Evolutionary conservation across 768 basidiomycete genomes (phyloP).

Genomic region (Mycena pura): DNA sequence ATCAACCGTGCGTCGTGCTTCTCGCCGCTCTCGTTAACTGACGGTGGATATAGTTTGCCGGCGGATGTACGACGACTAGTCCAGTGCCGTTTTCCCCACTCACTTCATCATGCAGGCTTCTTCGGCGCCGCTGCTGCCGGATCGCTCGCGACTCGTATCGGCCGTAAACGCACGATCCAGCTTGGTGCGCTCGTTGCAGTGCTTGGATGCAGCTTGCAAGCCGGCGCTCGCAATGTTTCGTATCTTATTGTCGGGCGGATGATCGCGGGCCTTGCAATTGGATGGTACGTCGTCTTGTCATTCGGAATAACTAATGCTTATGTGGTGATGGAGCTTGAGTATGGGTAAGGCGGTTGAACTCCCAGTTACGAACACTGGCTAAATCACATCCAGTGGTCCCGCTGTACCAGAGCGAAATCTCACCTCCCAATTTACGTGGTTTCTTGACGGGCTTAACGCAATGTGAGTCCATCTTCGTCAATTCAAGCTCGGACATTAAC

Average conservation of each 20-base stretch:
- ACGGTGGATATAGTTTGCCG: conserved; percentile 24
- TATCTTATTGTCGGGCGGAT: conserved; percentile 58
- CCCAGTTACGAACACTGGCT: conserved; percentile 19
- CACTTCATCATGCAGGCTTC: conserved; percentile 30
- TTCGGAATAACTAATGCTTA: background rate
- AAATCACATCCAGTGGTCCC: conserved; percentile 49
- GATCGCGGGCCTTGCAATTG: conserved; percentile 55
- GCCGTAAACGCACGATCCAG: conserved; percentile 58
- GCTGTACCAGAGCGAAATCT: conserved; percentile 59
- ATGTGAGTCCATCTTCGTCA: conserved; percentile 56
- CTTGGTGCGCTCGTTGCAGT: conserved; percentile 57
- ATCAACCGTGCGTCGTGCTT: conserved; percentile 58
- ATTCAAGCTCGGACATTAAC: conserved; percentile 13
- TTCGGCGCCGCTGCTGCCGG: conserved; percentile 54
- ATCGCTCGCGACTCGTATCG: conserved; percentile 52
- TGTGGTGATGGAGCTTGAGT: conserved; percentile 2
- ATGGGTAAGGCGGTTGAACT: conserved; percentile 3
- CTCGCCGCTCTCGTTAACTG: conserved; percentile 30
- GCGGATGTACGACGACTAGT: conserved; percentile 19
- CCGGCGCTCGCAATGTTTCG: conserved; percentile 50
- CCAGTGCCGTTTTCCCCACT: background rate
- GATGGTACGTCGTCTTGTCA: conserved; percentile 26
- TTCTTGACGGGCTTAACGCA: conserved; percentile 61
- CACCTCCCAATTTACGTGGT: conserved; percentile 56
- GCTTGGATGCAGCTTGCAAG: conserved; percentile 56